phyloP scores from a whole-genome alignment of 768 basidiomycete species.

The Tubosaeta sp. region DNA sequence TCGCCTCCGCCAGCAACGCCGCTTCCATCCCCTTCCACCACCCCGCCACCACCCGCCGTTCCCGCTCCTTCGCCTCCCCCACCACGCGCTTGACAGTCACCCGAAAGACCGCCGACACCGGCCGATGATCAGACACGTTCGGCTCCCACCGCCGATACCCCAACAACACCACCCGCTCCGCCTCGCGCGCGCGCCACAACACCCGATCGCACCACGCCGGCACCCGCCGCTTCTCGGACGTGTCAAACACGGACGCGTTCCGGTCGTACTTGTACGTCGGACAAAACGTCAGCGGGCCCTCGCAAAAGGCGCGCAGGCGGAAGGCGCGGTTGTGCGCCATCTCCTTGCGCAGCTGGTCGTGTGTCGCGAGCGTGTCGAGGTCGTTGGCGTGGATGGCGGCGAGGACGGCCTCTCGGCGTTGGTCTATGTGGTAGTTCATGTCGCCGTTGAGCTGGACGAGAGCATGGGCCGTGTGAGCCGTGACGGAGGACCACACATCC shows the following conservation, averaged over 20 bases:
- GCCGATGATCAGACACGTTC: conserved; percentile 87
- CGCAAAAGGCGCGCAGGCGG: conserved; percentile 77
- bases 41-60: conserved; percentile 52
- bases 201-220: conserved; percentile 99
- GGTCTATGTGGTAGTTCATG: conserved; percentile 96
- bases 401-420: conserved; percentile 79
- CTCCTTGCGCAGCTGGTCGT: conserved; percentile 90
- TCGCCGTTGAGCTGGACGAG: conserved; percentile 75
- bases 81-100: conserved; percentile 72
- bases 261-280: conserved; percentile 97
- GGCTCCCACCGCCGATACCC: conserved; percentile 81
- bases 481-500: neutral
- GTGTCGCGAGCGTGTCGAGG: conserved; percentile 52
- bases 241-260: conserved; percentile 72
- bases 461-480: neutral
- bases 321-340: conserved; percentile 85
- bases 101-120: conserved; percentile 75
- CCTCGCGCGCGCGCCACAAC: conserved; percentile 63
- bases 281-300: conserved; percentile 76
- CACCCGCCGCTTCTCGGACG: conserved; percentile 80
- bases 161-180: conserved; percentile 55
- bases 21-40: conserved; percentile 44
- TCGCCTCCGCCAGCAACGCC: conserved; percentile 28
- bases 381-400: conserved; percentile 67
- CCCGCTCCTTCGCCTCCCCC: conserved; percentile 50